A percentile compares a stretch with the other conserved stretches of the same genome.
These are phyloP conservation scores for Lactifluus piperatus DNA, from an alignment of 768 basidiomycete species.

Conservation along the genomic window DNA sequence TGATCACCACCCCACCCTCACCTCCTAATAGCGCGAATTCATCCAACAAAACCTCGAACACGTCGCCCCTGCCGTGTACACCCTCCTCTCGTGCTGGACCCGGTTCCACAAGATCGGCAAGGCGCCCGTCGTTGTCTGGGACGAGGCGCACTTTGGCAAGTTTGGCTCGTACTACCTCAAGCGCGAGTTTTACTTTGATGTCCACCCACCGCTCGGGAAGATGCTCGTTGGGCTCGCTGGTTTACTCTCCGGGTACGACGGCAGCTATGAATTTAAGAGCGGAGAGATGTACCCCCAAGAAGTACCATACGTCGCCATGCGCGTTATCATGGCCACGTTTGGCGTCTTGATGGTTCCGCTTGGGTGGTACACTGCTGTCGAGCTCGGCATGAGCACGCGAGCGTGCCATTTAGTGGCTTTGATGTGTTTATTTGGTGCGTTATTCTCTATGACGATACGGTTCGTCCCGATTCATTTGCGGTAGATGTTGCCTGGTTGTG, in stretches of 20 bases:
- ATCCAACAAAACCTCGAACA: conserved; percentile 72
- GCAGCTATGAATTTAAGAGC: conserved; percentile 89
- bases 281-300: conserved; percentile 73
- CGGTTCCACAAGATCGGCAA: conserved; percentile 90
- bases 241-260: conserved; percentile 84
- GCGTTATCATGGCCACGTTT: conserved; percentile 89
- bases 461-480: neutral
- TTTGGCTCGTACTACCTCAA: conserved; percentile 98
- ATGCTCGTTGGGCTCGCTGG: conserved; percentile 97
- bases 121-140: conserved; percentile 86
- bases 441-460: neutral
- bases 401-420: conserved; percentile 87
- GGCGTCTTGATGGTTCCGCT: conserved; percentile 94
- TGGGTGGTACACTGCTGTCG: conserved; percentile 93
- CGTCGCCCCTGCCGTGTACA: conserved; percentile 76
- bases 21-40: conserved; percentile 53
- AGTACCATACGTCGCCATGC: conserved; percentile 92
- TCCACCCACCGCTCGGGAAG: conserved; percentile 97
- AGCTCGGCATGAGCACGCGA: conserved; percentile 84
- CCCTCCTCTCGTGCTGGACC: conserved; percentile 90
- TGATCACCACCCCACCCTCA: neutral
- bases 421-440: conserved; percentile 85
- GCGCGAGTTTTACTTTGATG: conserved; percentile 98
- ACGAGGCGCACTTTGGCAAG: conserved; percentile 99
- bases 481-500: conserved; percentile 95